phyloP scores from a whole-genome alignment of 2,329 filamentous ascomycete genomes.

The Clarireedia hainanense region DNA sequence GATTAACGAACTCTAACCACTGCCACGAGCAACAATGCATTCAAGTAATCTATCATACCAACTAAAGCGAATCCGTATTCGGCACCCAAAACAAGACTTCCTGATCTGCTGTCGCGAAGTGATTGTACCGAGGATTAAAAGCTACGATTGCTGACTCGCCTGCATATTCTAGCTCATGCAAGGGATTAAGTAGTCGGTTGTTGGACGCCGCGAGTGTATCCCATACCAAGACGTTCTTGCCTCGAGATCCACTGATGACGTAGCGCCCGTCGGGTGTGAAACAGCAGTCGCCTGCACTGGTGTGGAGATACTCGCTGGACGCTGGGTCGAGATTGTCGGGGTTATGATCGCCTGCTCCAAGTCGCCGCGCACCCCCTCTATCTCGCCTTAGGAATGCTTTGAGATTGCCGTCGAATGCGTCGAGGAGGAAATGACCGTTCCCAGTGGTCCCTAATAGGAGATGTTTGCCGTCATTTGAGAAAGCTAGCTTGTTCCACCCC shows the following conservation, averaged over 20 bases:
- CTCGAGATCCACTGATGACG: constrained; percentile 69
- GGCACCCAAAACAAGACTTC: constrained; percentile 75
- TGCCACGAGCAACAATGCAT: background rate
- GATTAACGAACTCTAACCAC: background rate
- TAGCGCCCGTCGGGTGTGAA: constrained; percentile 87
- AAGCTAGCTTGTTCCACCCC: constrained; percentile 87
- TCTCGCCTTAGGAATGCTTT: constrained; percentile 63
- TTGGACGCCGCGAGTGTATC: constrained; percentile 56
- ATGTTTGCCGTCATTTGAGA: constrained; percentile 90
- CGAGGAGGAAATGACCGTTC: constrained; percentile 81
- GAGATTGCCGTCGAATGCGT: constrained; percentile 78
- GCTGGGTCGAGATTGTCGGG: constrained; percentile 21
- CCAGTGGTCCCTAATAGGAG: constrained; percentile 79
- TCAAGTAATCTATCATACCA: too few relatives aligned
- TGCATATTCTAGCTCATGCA: constrained; percentile 56
- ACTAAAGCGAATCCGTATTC: constrained; percentile 39
- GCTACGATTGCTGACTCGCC: constrained; percentile 67
- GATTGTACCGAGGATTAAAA: constrained; percentile 86
- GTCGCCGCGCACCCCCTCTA: constrained; percentile 44
- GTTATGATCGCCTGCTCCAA: constrained; percentile 44
- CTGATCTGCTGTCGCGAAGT: constrained; percentile 83
- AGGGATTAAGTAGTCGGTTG: constrained; percentile 55
- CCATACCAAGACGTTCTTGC: constrained; percentile 75
- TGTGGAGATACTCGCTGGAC: constrained; percentile 32
- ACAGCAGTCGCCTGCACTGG: constrained; percentile 70